Base-by-base conservation (phyloP, 177 flowering plant genomes). In the Vitis hybrid region DNA sequence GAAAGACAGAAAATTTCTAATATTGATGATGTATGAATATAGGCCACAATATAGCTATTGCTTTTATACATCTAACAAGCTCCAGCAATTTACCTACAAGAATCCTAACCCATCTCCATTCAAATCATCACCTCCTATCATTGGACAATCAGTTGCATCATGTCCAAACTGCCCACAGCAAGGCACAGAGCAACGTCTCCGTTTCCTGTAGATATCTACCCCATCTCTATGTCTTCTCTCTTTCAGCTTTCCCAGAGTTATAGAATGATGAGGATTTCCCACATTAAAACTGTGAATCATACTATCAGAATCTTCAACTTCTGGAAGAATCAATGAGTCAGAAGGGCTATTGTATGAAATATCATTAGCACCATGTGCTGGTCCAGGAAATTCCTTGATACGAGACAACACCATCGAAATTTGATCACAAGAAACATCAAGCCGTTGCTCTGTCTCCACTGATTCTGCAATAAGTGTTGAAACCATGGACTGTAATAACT, bases 81-180 rank as follows among this genome's bases (percentile, higher is more conserved):
- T 56, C 62, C 69, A 71, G 61, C 24, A 21, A 32, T 50, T 64
- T 64, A 27, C 50, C 74, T 85, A 87, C 73, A 89, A 61, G 75
- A 79, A 86, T 27, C 92, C 94, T 19, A 85, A 68, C 3, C 74
- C 85, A 70, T 85, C 85, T 52, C 78, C 87, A 78, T 74, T 83
- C 72, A 91, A 52, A 71, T 79, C 82, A 68, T 84, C 87, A 66
- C 74, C 81, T 70, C 76, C 86, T 80, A 84, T 72, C 64, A 88
- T 58, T 56, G 89, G 85, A 69, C 92, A 91, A 51, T 83, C 84
- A 52, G 80, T 56, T 16, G 84, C 79, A 72, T 89, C 89, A 75
- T 88, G 92, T 61, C 88, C 93, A 78, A 82, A 87, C 64, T 87
- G 93, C 60, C 87, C 87, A 70, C 86, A 83, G 69, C 85, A 87